phyloP scores from a whole-genome alignment of 352 stramenopile genomes.

The Pythium periplocum region DNA sequence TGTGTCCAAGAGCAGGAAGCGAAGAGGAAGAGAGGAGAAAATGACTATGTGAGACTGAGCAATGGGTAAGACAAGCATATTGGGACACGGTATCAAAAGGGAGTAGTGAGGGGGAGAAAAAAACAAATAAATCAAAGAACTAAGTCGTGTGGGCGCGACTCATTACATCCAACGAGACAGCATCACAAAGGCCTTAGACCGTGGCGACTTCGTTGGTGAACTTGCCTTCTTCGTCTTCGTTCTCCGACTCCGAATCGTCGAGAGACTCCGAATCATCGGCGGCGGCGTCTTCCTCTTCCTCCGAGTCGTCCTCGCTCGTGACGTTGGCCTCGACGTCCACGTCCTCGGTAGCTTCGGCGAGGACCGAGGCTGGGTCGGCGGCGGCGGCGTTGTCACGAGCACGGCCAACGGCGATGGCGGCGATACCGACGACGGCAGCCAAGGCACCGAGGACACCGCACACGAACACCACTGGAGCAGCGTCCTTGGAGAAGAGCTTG shows the following conservation, averaged over 20 bases:
- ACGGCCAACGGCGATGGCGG: constrained; percentile 40
- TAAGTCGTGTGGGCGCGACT: constrained; percentile 8
- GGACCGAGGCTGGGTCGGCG: constrained; percentile 28
- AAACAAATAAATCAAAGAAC: constrained; percentile 13
- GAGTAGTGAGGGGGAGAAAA: constrained; percentile 9
- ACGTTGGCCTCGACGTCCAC: constrained; percentile 53
- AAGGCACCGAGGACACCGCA: constrained; percentile 60
- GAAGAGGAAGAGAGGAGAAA: neutral
- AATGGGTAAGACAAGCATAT: neutral
- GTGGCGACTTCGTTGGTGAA: constrained; percentile 45
- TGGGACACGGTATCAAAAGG: neutral
- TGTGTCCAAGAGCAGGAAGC: too few species aligned
- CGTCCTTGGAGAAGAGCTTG: constrained; percentile 31
- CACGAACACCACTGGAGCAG: constrained; percentile 49
- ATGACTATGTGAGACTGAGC: neutral
- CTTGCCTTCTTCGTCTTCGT: constrained; percentile 37
- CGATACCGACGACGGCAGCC: constrained; percentile 61
- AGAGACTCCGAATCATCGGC: constrained; percentile 36
- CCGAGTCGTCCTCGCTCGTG: constrained; percentile 12
- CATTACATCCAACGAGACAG: constrained; percentile 29
- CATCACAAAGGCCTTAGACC: constrained; percentile 21
- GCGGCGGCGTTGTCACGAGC: constrained; percentile 17
- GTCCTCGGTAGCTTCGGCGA: constrained; percentile 36
- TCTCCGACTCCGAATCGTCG: constrained; percentile 46
- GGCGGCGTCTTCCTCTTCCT: constrained; percentile 22